Conservation (phyloP, 2,329 filamentous ascomycete species). For the Penicillium italicum region DNA sequence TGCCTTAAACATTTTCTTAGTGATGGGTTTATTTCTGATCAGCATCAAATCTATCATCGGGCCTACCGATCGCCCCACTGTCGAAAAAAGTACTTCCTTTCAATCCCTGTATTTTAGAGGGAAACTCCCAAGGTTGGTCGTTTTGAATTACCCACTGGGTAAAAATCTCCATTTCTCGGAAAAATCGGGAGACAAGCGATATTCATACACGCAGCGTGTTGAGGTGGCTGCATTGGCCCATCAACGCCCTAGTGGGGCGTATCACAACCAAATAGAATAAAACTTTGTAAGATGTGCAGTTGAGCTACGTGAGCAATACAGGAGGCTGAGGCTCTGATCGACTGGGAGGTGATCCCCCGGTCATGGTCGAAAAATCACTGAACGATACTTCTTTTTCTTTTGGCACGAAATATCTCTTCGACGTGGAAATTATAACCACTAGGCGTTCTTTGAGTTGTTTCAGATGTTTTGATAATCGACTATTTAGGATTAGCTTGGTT, state of each 20-base stretch:
- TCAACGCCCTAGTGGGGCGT: neutral
- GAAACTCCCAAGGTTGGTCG: neutral
- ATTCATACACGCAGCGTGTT: neutral
- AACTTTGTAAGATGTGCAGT: neutral
- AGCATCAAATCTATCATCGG: neutral
- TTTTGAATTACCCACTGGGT: neutral
- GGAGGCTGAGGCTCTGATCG: conserved; percentile 9
- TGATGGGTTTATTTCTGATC: neutral
- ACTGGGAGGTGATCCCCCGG: neutral
- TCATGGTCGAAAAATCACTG: neutral
- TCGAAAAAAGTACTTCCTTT: neutral
- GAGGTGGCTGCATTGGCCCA: neutral
- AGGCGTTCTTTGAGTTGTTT: no score
- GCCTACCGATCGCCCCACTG: conserved; percentile 1
- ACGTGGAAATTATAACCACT: neutral
- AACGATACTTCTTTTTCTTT: neutral
- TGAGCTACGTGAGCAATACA: neutral
- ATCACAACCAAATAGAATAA: neutral
- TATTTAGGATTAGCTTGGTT: neutral
- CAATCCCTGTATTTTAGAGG: neutral
- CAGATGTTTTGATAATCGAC: no score
- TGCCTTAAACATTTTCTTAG: no score
- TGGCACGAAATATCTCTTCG: neutral
- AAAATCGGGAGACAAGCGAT: neutral
- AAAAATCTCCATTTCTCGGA: neutral